Evolutionary conservation across 345 rosid genomes (phyloP), one percentile per base, ranked within the genome.

Genomic region (Theobroma cacao): DNA sequence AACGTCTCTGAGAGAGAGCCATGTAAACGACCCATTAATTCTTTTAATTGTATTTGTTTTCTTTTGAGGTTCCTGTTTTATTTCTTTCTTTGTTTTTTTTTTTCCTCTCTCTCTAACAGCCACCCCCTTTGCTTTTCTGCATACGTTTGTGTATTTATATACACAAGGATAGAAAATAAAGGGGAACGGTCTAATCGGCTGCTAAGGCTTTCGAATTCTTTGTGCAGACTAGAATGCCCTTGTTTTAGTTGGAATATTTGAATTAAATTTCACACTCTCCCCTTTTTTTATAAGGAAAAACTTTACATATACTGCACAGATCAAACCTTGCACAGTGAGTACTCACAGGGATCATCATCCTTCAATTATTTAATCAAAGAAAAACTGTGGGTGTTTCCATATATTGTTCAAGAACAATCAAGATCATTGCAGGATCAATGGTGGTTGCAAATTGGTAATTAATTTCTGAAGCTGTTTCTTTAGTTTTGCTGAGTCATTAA

Each of bases 131-230:
- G 60, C 71, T 33, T n/a, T 76, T 50, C 34, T 15, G 34, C 24
- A 36, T 76, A 75, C 69, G 78, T 76, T 34, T 47, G 22, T 33
- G 36, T 76, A 14, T 75, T 43, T 43, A 55, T 55, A 75, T n/a
- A 63, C 48, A 53, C 34, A 14, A 4, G 0, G 12, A 20, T 10
- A 34, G 5, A 45, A 31, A 70, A 41, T 1, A 70, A 5, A 24
- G 61, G 61, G 18, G 60, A 50, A 52, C 3, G 20, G 58, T 26
- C 55, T 68, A 47, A 33, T 30, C 47, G 22, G 75, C 60, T 70
- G 71, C 71, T 22, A n/a, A 34, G 28, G 7, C 34, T 3, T 12
- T 53, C 3, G 5, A 58, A 59, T 26, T 59, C 64, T 7, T 4
- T 18, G 15, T 18, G 59, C 59, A 45, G 56, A 26, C 73, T 28